Percentiles rank a stretch among this genome's conserved stretches.
Evolutionary conservation across 345 rosid species (phyloP).

Genomic region (Ricinus communis): DNA sequence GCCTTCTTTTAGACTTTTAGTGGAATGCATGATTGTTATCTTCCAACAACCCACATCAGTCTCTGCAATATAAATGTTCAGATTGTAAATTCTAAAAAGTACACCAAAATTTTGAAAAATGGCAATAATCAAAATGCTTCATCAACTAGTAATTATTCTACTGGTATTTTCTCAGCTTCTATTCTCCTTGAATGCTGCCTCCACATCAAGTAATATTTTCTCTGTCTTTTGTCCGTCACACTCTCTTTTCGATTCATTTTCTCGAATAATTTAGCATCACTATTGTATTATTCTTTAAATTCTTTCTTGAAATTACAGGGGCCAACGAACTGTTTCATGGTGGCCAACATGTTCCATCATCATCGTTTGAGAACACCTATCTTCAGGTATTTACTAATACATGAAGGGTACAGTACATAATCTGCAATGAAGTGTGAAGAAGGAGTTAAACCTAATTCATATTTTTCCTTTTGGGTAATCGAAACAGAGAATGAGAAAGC

Average conservation of each 20-base stretch:
- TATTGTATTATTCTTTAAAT: not conserved
- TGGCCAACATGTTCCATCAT: not conserved
- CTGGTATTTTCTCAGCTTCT: conserved; percentile 1
- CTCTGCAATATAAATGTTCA: not conserved
- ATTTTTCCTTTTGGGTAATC: not conserved
- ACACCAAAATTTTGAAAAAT: not conserved
- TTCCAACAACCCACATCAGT: conserved; percentile 1
- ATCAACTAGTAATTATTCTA: not conserved
- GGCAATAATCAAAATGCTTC: not conserved
- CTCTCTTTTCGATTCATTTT: not conserved
- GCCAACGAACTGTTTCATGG: not conserved
- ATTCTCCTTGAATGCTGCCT: conserved; percentile 7
- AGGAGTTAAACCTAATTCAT: not conserved
- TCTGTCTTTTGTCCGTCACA: not conserved
- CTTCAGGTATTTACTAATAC: not conserved
- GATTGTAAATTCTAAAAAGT: not conserved
- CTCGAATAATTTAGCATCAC: not conserved
- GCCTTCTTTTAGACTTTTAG: too few species aligned
- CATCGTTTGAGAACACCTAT: not conserved
- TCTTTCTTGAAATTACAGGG: not conserved
- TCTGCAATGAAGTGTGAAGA: not conserved
- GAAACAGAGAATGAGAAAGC: conserved; percentile 11
- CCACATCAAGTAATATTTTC: conserved; percentile 3
- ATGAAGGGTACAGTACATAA: too few species aligned
- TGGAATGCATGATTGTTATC: too few species aligned